Conservation (phyloP, 1,139 yeast species). For the Debaryomycetaceae sp. region DNA sequence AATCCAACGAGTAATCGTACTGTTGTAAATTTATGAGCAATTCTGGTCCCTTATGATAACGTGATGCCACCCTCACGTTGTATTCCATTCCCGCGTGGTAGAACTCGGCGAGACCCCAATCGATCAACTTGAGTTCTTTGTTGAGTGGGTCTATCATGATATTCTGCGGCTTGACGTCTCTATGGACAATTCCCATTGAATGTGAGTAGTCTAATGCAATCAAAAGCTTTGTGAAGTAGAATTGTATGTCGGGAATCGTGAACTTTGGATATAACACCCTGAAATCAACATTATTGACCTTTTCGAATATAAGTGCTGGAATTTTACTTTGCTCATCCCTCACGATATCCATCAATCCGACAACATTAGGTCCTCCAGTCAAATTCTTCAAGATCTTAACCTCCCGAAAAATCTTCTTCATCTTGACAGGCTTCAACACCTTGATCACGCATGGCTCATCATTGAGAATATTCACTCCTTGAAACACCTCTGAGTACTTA, state of each 20-base stretch:
- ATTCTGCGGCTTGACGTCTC: slow-evolving; percentile 84
- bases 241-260: slow-evolving; percentile 60
- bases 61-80: slow-evolving; percentile 76
- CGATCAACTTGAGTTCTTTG: slow-evolving; percentile 65
- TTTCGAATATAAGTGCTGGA: slow-evolving; percentile 73
- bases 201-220: slow-evolving; percentile 74
- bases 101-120: slow-evolving; percentile 85
- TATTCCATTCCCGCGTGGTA: slow-evolving; percentile 77
- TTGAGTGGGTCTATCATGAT: slow-evolving; percentile 74
- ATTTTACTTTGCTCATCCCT: slow-evolving; percentile 69
- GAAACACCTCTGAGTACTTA: slow-evolving; percentile 94
- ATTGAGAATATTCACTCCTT: slow-evolving; percentile 51
- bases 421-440: slow-evolving; percentile 75
- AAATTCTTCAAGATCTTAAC: slow-evolving; percentile 71
- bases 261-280: slow-evolving; percentile 68
- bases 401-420: slow-evolving; percentile 76
- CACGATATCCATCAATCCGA: slow-evolving; percentile 70
- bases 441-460: slow-evolving; percentile 63
- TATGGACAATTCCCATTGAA: slow-evolving; percentile 80
- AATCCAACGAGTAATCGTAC: slow-evolving; percentile 74
- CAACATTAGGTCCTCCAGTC: slow-evolving; percentile 71
- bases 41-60: slow-evolving; percentile 83
- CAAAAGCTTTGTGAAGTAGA: slow-evolving; percentile 65
- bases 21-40: slow-evolving; percentile 68
- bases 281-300: slow-evolving; percentile 69